Conservation (phyloP, 257 asterid species). For the Prunella vulgaris region DNA sequence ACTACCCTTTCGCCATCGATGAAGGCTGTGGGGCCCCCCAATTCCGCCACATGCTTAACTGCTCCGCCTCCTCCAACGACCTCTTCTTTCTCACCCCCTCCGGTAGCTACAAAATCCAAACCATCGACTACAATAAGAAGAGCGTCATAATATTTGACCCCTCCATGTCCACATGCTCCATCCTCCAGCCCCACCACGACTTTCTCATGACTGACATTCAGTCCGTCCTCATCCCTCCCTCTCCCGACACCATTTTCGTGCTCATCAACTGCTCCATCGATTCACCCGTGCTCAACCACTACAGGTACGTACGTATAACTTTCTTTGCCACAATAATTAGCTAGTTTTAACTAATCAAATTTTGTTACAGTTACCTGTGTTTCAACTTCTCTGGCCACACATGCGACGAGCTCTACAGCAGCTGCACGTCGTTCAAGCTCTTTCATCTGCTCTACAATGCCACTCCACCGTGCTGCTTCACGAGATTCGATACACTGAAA, state of each 20-base stretch:
- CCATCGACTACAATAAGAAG: slow-evolving; percentile 53
- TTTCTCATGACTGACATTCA: slow-evolving; percentile 70
- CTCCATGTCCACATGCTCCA: slow-evolving; percentile 89
- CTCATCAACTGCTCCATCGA: slow-evolving; percentile 83
- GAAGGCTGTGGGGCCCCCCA: slow-evolving; percentile 87
- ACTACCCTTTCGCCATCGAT: slow-evolving; percentile 79
- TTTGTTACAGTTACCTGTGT: slow-evolving; percentile 36
- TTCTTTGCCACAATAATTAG: background rate
- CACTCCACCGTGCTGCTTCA: slow-evolving; percentile 81
- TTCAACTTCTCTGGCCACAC: slow-evolving; percentile 80
- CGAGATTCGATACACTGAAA: slow-evolving; percentile 60
- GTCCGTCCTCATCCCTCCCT: slow-evolving; percentile 66
- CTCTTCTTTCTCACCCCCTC: slow-evolving; percentile 82
- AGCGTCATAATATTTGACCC: slow-evolving; percentile 58
- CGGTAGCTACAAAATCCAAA: slow-evolving; percentile 72
- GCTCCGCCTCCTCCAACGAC: slow-evolving; percentile 45
- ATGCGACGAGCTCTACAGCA: slow-evolving; percentile 70
- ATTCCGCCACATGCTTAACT: slow-evolving; percentile 68
- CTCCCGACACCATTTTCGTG: slow-evolving; percentile 76
- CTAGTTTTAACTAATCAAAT: too few species aligned
- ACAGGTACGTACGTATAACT: slow-evolving; percentile 27
- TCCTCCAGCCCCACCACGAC: slow-evolving; percentile 87
- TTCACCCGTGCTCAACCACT: slow-evolving; percentile 82
- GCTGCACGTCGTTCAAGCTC: slow-evolving; percentile 73
- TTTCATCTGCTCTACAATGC: slow-evolving; percentile 48